A percentile compares a stretch with the other conserved stretches of the same genome.
Conservation (phyloP, 345 rosid genomes). For the Psidium friedrichsthalianum region DNA sequence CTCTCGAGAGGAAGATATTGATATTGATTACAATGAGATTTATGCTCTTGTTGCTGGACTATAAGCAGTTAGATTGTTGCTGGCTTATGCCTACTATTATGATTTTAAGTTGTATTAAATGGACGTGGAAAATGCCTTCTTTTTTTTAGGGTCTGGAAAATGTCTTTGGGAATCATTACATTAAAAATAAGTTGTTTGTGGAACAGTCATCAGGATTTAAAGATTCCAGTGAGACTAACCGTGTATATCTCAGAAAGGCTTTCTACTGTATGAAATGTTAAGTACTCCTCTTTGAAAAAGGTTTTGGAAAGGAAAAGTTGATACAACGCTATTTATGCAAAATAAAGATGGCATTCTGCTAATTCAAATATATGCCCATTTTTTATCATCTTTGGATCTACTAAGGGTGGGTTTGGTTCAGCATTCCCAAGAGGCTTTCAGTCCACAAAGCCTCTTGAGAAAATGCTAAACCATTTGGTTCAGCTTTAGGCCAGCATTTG, state of each 20-base stretch:
- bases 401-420: too few species aligned
- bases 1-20: too few species aligned
- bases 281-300: background rate
- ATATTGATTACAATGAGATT: too few species aligned
- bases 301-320: background rate
- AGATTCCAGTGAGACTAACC: background rate
- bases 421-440: too few species aligned
- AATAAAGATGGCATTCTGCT: background rate
- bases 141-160: too few species aligned
- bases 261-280: background rate
- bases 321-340: background rate
- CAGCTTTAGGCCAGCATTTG: too few species aligned
- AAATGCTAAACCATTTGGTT: too few species aligned
- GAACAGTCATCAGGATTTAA: background rate
- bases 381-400: background rate
- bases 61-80: background rate
- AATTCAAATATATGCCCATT: background rate
- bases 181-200: background rate
- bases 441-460: too few species aligned
- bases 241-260: background rate
- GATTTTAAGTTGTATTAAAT: background rate
- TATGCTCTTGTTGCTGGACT: background rate
- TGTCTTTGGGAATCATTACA: background rate
- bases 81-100: background rate
- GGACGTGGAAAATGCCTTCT: background rate